Base-by-base conservation (phyloP, 73 alveolate genomes). In the Breviolum minutum region DNA sequence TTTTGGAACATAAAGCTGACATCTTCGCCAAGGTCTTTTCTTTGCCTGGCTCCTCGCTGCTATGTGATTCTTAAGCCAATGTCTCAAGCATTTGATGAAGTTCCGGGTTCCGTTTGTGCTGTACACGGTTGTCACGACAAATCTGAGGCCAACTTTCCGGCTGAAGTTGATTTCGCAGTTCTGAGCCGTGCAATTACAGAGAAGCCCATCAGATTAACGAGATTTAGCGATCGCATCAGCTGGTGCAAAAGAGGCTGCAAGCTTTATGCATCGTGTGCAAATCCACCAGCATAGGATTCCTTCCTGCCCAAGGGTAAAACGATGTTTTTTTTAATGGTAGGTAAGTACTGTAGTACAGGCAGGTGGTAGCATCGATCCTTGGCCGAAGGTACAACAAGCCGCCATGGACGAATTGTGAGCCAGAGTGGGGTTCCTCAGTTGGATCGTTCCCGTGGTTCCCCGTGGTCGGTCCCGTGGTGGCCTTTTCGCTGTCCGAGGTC, bases 361-460 rank as follows among this genome's bases (percentile, higher is more conserved):
- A 40, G 74, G 17, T 11, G 74, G 54, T 40, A 22, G 11, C 64
- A 26, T 6, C 63, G 87, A 26, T 6, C 63, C 63, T 22, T 20
- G 1, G 11, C 32, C 89, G 83, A 20, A 87, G 95, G 95, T 88
- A 88, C 95, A 88, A 88, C 95, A 88, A 88, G 73, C 95, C 95
- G 29, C 60, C 60, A 20, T 88, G 95, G 95, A 88, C 95, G 66
- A 22, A 11, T 62, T 88, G 95, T 77, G 95, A 88, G 86, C 95
- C 95, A 22, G 95, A 88, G 95, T 5, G 8, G 8, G 63, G 95
- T 7, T 54, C 70, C 86, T 19, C 60, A 71, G 69, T 60, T 27
- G 70, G 90, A n/a, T n/a, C n/a, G n/a, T n/a, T n/a, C n/a, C n/a
- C n/a, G n/a, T 66, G 24, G 11, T 66, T 17, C 24, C 74, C 11